phyloP scores from a whole-genome alignment of 768 basidiomycete genomes.

The Leccinum rimulosum region DNA sequence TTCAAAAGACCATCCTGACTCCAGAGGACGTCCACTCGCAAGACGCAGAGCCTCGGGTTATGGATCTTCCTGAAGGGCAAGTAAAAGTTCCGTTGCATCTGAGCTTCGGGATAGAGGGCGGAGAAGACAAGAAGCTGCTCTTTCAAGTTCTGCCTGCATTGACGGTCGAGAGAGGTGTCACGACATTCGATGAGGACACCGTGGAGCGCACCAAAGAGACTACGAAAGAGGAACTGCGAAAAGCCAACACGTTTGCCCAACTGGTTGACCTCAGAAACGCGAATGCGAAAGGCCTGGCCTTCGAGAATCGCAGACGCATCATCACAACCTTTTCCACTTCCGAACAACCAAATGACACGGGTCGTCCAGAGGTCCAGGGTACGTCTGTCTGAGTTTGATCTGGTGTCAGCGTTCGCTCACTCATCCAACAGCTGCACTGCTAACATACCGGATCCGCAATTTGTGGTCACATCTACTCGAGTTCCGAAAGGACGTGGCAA shows the following conservation, averaged over 20 bases:
- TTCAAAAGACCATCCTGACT: slow-evolving; percentile 62
- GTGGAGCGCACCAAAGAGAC: slow-evolving; percentile 25
- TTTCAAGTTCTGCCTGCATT: slow-evolving; percentile 66
- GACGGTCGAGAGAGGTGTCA: slow-evolving; percentile 35
- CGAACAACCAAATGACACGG: slow-evolving; percentile 68
- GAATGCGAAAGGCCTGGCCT: slow-evolving; percentile 81
- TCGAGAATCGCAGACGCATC: slow-evolving; percentile 80
- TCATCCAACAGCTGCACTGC: slow-evolving; percentile 63
- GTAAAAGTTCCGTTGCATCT: slow-evolving; percentile 50
- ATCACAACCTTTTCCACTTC: slow-evolving; percentile 74
- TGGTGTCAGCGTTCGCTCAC: slow-evolving; percentile 1
- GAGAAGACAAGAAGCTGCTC: slow-evolving; percentile 54
- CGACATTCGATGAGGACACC: slow-evolving; percentile 17
- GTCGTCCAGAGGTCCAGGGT: slow-evolving; percentile 91
- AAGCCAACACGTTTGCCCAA: slow-evolving; percentile 58
- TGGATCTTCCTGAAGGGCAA: slow-evolving; percentile 33
- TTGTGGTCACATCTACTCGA: slow-evolving; percentile 70
- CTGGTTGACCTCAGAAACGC: slow-evolving; percentile 86
- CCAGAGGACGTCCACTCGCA: slow-evolving; percentile 41
- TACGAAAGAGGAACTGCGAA: slow-evolving; percentile 38
- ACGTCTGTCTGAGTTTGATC: slow-evolving; percentile 2
- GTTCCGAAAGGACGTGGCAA: slow-evolving; percentile 73
- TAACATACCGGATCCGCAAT: slow-evolving; percentile 84
- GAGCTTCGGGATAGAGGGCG: slow-evolving; percentile 62
- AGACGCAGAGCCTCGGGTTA: slow-evolving; percentile 22